Evolutionary conservation across 108 stramenopile species (phyloP).

Genomic region (Nannochloropsis gaditana): DNA sequence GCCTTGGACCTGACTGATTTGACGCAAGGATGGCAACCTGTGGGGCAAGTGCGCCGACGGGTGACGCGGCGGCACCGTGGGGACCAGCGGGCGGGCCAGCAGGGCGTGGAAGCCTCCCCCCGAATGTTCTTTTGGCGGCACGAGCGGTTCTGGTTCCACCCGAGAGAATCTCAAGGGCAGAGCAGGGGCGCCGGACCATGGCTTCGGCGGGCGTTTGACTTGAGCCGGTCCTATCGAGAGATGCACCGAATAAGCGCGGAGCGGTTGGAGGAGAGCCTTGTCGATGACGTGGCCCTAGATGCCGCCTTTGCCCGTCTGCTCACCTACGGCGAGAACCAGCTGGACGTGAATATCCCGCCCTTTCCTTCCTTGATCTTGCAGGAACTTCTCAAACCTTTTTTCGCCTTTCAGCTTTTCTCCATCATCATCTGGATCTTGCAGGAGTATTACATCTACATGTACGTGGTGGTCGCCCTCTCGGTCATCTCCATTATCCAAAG

Average conservation of each 20-base stretch:
- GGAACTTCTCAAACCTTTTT: not conserved
- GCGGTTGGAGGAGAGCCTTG: not conserved
- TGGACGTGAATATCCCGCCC: not conserved
- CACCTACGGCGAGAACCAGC: slow-evolving; percentile 1
- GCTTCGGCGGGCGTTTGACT: not conserved
- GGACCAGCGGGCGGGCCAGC: not conserved
- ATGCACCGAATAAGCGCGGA: not conserved
- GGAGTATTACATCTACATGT: not conserved
- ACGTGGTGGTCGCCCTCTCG: not conserved
- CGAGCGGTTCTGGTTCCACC: not conserved
- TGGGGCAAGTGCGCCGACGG: not conserved
- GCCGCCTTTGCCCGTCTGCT: not conserved
- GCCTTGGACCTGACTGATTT: slow-evolving; percentile 17
- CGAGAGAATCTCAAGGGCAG: not conserved
- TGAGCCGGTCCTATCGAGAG: not conserved
- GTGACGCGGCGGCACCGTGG: not conserved
- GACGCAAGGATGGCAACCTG: not conserved
- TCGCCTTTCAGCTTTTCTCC: not conserved
- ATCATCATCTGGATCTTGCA: not conserved
- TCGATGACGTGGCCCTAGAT: not conserved
- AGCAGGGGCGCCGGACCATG: not conserved
- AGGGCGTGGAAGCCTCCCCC: not conserved
- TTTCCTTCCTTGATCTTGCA: not conserved
- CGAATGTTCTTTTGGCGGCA: slow-evolving; percentile 9
- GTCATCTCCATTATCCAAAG: not conserved